phyloP scores from a whole-genome alignment of 495 filamentous ascomycete species.

The Xylaria intraflava region DNA sequence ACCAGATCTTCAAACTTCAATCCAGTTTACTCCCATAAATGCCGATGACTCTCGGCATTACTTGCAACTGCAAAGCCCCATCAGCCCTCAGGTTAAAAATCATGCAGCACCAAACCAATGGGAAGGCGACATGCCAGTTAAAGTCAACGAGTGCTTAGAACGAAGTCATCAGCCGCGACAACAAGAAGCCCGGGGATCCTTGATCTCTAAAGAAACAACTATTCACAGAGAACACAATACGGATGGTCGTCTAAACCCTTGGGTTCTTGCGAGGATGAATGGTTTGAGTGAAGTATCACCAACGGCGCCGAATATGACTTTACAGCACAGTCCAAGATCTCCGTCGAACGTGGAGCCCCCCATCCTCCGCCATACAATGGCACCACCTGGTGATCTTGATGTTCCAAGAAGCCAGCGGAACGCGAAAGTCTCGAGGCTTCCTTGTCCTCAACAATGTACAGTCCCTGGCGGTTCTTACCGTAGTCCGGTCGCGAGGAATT shows the following conservation, averaged over 20 bases:
- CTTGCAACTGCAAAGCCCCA: background rate
- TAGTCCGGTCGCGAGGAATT: constrained; percentile 20
- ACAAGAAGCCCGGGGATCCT: constrained; percentile 1
- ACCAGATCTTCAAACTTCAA: background rate
- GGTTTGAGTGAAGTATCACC: background rate
- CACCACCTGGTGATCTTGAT: constrained; percentile 24
- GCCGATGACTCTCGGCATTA: background rate
- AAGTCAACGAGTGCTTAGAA: constrained; percentile 22
- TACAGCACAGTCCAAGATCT: background rate
- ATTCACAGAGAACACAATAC: constrained; percentile 11
- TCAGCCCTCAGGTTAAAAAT: background rate
- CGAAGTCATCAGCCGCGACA: constrained; percentile 9
- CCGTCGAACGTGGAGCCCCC: constrained; percentile 20
- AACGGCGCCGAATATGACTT: background rate
- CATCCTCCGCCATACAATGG: constrained; percentile 19
- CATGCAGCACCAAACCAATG: constrained; percentile 18
- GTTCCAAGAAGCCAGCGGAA: constrained; percentile 17
- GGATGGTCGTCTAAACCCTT: constrained; percentile 46
- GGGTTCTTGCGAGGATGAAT: constrained; percentile 55
- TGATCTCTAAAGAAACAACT: constrained; percentile 6
- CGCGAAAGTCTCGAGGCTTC: background rate
- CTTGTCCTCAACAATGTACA: background rate
- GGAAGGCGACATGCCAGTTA: constrained; percentile 34
- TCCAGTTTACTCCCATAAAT: constrained; percentile 10
- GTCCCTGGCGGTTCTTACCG: constrained; percentile 23